These are phyloP conservation scores for Platismatia glauca DNA, from an alignment of 495 filamentous ascomycete genomes.

Conservation along the genomic window DNA sequence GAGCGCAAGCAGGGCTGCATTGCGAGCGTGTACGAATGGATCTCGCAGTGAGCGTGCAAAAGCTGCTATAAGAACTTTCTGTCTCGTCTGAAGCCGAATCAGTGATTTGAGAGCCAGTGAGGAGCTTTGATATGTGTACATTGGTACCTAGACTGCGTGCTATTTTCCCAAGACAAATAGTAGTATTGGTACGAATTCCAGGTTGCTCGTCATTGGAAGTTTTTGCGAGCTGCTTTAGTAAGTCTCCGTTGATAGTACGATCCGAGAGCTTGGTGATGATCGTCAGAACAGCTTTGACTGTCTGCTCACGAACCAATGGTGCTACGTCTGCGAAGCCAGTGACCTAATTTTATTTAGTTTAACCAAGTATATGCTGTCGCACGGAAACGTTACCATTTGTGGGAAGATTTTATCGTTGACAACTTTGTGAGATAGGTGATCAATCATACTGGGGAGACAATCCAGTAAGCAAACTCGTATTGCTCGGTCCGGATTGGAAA, in stretches of 20 bases:
- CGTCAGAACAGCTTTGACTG: conserved; percentile 81
- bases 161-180: conserved; percentile 93
- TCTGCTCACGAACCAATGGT: conserved; percentile 88
- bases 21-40: conserved; percentile 87
- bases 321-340: conserved; percentile 89
- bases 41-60: conserved; percentile 83
- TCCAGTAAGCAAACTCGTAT: conserved; percentile 87
- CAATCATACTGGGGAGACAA: conserved; percentile 83
- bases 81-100: conserved; percentile 44
- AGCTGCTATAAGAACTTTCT: conserved; percentile 86
- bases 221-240: conserved; percentile 84
- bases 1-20: conserved; percentile 78
- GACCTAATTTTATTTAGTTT: conserved; percentile 40
- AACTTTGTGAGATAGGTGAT: conserved; percentile 76
- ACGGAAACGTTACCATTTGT: conserved; percentile 54
- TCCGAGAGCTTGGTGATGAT: conserved; percentile 85
- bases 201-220: conserved; percentile 97
- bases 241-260: conserved; percentile 83
- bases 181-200: conserved; percentile 94
- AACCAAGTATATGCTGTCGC: conserved; percentile 1
- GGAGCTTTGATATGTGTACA: conserved; percentile 32
- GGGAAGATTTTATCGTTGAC: conserved; percentile 97
- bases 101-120: conserved; percentile 10
- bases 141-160: conserved; percentile 74
- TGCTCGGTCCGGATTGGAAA: conserved; percentile 84